Evolutionary conservation across 139 green algal species (phyloP).

Genomic region (Mesotaenium endlicherianum): DNA sequence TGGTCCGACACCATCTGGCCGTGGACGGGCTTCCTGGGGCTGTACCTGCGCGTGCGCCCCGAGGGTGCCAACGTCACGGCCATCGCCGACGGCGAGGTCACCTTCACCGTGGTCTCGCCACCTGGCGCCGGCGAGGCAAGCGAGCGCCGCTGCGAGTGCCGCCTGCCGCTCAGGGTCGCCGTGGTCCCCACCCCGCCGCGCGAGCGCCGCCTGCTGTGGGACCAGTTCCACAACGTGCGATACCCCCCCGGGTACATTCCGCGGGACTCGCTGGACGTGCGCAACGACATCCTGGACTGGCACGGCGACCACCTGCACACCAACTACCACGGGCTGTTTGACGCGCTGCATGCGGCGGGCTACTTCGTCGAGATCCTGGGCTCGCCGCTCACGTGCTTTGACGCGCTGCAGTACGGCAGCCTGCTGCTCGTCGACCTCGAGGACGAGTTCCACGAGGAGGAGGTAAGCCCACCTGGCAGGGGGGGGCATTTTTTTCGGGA

Average conservation of each 20-base stretch:
- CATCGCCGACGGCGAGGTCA: constrained; percentile 51
- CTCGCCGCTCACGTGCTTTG: constrained; percentile 89
- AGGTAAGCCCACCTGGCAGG: no score
- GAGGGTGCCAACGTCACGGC: constrained; percentile 54
- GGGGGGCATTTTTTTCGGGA: no score
- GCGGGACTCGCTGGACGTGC: constrained; percentile 77
- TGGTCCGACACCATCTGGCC: constrained; percentile 84
- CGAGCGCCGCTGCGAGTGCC: constrained; percentile 52
- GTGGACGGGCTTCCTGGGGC: constrained; percentile 86
- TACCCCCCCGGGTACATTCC: constrained; percentile 96
- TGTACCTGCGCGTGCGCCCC: constrained; percentile 78
- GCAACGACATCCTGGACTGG: constrained; percentile 95
- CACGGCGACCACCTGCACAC: constrained; percentile 97
- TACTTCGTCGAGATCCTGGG: constrained; percentile 84
- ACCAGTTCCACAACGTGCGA: constrained; percentile 90
- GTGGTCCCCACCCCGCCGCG: constrained; percentile 56
- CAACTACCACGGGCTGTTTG: constrained; percentile 90
- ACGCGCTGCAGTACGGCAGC: constrained; percentile 70
- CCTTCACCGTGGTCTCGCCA: constrained; percentile 75
- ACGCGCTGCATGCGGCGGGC: constrained; percentile 69
- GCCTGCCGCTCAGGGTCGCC: constrained; percentile 63
- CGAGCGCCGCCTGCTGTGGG: constrained; percentile 84
- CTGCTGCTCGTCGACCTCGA: constrained; percentile 88
- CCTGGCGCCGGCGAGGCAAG: constrained; percentile 52
- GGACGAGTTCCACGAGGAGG: constrained; percentile 81